Conservation (phyloP, 306 rosid species). For the Acacia crassicarpa region DNA sequence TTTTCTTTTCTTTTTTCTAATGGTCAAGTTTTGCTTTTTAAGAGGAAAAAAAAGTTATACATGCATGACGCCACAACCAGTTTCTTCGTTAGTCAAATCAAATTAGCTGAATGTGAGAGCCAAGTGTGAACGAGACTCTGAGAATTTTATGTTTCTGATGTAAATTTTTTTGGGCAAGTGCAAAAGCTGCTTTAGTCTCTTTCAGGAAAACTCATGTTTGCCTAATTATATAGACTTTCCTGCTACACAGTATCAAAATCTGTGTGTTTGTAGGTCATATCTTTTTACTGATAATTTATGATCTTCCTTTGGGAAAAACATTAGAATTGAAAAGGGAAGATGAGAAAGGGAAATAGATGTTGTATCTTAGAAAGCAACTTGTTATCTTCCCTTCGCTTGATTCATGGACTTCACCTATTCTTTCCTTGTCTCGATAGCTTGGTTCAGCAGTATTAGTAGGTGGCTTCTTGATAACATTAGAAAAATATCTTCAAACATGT, state of each 20-base stretch:
- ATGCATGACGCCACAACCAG: slow-evolving; percentile 13
- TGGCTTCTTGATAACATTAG: slow-evolving; percentile 19
- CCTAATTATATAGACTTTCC: slow-evolving; percentile 37
- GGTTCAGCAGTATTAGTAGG: slow-evolving; percentile 4
- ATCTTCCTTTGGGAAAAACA: slow-evolving; percentile 34
- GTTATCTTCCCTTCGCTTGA: slow-evolving; percentile 14
- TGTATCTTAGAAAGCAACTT: slow-evolving; percentile 23
- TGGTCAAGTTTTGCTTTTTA: neutral
- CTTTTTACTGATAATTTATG: slow-evolving; percentile 35
- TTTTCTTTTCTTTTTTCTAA: neutral
- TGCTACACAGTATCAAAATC: slow-evolving; percentile 33
- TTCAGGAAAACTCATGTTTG: slow-evolving; percentile 38
- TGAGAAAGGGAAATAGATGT: slow-evolving; percentile 1
- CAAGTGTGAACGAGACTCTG: slow-evolving; percentile 13
- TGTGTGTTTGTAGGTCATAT: slow-evolving; percentile 35
- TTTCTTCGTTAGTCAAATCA: slow-evolving; percentile 31
- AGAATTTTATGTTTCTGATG: slow-evolving; percentile 29
- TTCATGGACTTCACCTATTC: neutral
- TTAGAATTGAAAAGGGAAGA: slow-evolving; percentile 31
- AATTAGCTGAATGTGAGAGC: slow-evolving; percentile 37
- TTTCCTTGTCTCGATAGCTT: slow-evolving; percentile 22
- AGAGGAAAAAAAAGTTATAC: neutral
- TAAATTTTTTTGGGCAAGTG: slow-evolving; percentile 30
- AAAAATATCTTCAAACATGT: slow-evolving; percentile 14
- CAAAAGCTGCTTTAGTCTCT: slow-evolving; percentile 41